Evolutionary conservation across 106 monocot genomes (phyloP).

Genomic region (Phalaenopsis equestris): DNA sequence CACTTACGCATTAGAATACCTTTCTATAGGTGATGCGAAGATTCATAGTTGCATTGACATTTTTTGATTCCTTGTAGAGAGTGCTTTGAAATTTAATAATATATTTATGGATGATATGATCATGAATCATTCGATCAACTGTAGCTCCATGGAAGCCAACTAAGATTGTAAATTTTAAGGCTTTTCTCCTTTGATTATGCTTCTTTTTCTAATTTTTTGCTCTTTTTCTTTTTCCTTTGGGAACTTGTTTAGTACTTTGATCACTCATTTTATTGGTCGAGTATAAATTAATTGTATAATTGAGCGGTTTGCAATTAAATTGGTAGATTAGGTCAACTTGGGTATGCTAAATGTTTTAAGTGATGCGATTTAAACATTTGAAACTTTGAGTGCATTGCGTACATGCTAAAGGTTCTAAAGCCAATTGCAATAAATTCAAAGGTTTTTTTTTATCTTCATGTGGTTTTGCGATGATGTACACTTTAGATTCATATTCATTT

Average conservation of each 20-base stretch:
- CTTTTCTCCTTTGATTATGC: background rate
- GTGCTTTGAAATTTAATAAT: background rate
- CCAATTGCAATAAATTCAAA: background rate
- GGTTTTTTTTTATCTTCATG: background rate
- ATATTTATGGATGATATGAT: background rate
- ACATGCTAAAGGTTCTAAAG: background rate
- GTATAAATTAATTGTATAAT: background rate
- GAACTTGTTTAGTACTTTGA: background rate
- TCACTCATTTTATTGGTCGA: background rate
- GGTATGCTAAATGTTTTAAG: background rate
- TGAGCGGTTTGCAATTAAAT: background rate
- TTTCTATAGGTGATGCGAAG: background rate
- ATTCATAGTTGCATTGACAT: background rate
- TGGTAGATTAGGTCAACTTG: background rate
- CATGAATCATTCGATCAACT: too few species aligned
- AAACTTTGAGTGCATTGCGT: background rate
- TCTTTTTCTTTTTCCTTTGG: background rate
- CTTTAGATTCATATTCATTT: background rate
- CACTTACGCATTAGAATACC: background rate
- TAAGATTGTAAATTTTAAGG: background rate
- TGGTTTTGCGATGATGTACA: background rate
- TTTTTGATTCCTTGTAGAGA: background rate
- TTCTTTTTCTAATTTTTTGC: background rate
- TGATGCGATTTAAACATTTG: background rate
- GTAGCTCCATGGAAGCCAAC: background rate